phyloP scores from a whole-genome alignment of 176 grass and related monocot genomes.

The Musa itinerans region DNA sequence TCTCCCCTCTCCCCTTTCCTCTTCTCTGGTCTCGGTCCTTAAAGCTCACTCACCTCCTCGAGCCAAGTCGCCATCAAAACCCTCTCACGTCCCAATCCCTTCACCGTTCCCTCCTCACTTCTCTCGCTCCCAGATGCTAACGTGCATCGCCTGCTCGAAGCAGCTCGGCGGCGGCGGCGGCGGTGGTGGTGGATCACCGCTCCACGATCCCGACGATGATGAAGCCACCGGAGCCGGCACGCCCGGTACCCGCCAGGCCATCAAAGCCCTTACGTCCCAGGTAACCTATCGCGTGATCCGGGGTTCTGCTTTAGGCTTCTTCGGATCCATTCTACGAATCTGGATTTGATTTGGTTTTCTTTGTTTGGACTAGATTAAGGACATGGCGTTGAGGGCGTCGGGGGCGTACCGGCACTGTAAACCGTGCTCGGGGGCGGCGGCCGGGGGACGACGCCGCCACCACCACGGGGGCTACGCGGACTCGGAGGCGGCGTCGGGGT shows the following conservation, averaged over 20 bases:
- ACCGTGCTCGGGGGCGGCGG: conserved; percentile 48
- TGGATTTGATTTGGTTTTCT: neutral
- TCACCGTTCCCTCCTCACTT: no score
- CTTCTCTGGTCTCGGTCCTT: no score
- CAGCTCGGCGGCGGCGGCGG: conserved; percentile 35
- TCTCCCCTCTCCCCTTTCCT: no score
- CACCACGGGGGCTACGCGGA: conserved; percentile 38
- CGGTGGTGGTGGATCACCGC: neutral
- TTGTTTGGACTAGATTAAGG: conserved; percentile 55
- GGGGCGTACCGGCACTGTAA: conserved; percentile 96
- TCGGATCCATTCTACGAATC: neutral
- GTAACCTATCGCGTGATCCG: conserved; percentile 1
- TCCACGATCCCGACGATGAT: conserved; percentile 38
- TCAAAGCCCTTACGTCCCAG: conserved; percentile 85
- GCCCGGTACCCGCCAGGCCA: conserved; percentile 67
- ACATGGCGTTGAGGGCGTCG: conserved; percentile 88
- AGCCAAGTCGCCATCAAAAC: neutral
- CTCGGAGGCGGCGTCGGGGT: conserved; percentile 42
- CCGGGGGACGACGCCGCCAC: conserved; percentile 18
- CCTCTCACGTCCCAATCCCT: neutral
- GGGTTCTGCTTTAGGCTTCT: neutral
- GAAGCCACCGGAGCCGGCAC: conserved; percentile 23
- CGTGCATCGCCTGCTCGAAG: conserved; percentile 91
- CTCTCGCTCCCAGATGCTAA: conserved; percentile 42
- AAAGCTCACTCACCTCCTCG: no score